These are phyloP conservation scores for Yarrowia galli DNA, from an alignment of 1,139 yeast species.

Conservation along the genomic window DNA sequence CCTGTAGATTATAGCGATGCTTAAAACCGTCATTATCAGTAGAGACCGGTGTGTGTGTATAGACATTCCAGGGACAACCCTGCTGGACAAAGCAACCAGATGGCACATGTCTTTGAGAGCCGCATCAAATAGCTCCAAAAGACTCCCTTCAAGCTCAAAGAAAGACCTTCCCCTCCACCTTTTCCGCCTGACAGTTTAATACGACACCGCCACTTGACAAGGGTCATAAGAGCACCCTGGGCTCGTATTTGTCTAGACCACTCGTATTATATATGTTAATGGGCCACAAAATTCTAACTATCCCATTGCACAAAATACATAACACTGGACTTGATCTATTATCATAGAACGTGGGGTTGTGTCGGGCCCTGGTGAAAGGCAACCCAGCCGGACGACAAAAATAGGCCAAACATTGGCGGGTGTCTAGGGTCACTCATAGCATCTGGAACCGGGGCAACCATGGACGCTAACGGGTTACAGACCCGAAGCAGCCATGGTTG, in stretches of 20 bases:
- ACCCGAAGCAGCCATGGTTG: slow-evolving; percentile 32
- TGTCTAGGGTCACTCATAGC: not conserved
- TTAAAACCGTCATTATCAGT: not conserved
- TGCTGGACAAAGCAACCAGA: not conserved
- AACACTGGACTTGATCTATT: not conserved
- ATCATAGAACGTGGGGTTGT: slow-evolving; percentile 6
- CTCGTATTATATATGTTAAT: slow-evolving; percentile 4
- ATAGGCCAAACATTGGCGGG: not conserved
- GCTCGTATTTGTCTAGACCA: slow-evolving; percentile 29
- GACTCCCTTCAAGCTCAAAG: not conserved
- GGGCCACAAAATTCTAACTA: not conserved
- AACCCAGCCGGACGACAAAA: not conserved
- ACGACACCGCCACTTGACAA: slow-evolving; percentile 13
- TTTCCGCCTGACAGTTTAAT: slow-evolving; percentile 4
- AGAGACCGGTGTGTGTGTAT: not conserved
- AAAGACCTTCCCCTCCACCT: not conserved
- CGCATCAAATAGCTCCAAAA: not conserved
- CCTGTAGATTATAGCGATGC: not conserved
- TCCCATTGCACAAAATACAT: not conserved
- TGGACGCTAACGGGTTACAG: slow-evolving; percentile 7
- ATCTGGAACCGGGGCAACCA: slow-evolving; percentile 20
- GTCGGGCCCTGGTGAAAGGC: no score
- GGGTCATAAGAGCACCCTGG: slow-evolving; percentile 5
- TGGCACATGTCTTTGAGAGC: not conserved
- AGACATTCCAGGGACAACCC: not conserved